phyloP scores from a whole-genome alignment of 1,284 basidiomycete genomes.

The Takashimella tepidaria region DNA sequence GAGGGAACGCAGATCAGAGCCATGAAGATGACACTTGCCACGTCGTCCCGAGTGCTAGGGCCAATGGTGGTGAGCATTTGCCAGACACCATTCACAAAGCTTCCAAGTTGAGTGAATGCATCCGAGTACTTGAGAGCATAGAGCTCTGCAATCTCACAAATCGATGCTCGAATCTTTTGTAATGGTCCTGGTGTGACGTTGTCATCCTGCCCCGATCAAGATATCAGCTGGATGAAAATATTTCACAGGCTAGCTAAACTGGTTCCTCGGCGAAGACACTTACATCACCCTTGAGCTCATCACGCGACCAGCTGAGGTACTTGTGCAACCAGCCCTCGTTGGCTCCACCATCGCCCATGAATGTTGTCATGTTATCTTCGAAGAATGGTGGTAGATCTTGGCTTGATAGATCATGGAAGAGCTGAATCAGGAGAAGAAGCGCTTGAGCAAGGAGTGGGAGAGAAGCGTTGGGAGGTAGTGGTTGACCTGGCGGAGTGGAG shows the following conservation, averaged over 20 bases:
- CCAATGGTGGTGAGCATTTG: conserved; percentile 67
- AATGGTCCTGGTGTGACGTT: conserved; percentile 75
- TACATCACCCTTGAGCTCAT: conserved; percentile 65
- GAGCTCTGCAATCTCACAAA: conserved; percentile 89
- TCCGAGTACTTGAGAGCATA: conserved; percentile 91
- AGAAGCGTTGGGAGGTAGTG: conserved; percentile 45
- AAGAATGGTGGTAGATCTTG: conserved; percentile 94
- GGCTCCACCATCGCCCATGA: conserved; percentile 59
- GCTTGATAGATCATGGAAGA: conserved; percentile 90
- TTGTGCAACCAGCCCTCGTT: conserved; percentile 64
- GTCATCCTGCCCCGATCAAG: conserved; percentile 69
- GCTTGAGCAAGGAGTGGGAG: conserved; percentile 58
- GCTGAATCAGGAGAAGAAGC: conserved; percentile 72
- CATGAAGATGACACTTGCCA: conserved; percentile 51
- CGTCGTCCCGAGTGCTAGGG: conserved; percentile 67
- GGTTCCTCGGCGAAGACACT: conserved; percentile 47
- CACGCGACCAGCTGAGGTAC: conserved; percentile 73
- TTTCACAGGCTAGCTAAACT: not conserved
- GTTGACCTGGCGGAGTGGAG: conserved; percentile 39
- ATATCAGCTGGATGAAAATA: conserved; percentile 1
- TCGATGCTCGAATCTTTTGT: conserved; percentile 79
- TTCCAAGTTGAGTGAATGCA: conserved; percentile 70
- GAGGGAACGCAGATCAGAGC: not conserved
- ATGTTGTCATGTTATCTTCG: conserved; percentile 79
- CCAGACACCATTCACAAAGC: conserved; percentile 90